Evolutionary conservation across 108 stramenopile genomes (phyloP).

Genomic region (Asterionellopsis glacialis): DNA sequence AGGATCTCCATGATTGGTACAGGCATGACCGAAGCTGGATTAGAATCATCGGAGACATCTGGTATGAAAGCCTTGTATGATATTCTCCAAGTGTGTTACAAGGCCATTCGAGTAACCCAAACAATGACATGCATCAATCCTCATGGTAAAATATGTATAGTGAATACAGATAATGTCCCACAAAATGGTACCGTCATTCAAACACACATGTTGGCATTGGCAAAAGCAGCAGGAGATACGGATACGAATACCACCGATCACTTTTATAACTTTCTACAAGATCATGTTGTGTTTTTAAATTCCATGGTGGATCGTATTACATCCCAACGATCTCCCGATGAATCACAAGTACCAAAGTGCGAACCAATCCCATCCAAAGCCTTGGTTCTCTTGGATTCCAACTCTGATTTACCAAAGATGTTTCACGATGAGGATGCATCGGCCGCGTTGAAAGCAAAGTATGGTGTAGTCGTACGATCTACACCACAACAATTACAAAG

Average conservation of each 20-base stretch:
- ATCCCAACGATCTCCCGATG: constrained; percentile 37
- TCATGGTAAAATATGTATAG: constrained; percentile 47
- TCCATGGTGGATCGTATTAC: constrained; percentile 93
- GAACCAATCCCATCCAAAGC: constrained; percentile 84
- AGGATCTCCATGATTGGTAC: constrained; percentile 63
- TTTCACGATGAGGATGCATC: neutral
- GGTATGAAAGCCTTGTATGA: constrained; percentile 70
- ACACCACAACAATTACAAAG: constrained; percentile 39
- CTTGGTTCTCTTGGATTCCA: constrained; percentile 70
- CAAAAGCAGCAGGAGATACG: constrained; percentile 2
- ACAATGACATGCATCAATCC: neutral
- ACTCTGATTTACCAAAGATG: constrained; percentile 26
- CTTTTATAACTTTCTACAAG: constrained; percentile 38
- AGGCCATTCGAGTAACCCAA: no score
- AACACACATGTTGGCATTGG: constrained; percentile 49
- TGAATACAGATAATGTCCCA: constrained; percentile 89
- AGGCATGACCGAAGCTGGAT: constrained; percentile 88
- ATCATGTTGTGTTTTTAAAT: constrained; percentile 66
- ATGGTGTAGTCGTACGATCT: constrained; percentile 36
- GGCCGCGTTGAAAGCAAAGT: neutral
- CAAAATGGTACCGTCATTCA: constrained; percentile 73
- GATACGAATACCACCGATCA: constrained; percentile 9
- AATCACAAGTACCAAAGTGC: constrained; percentile 61
- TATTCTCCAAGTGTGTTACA: constrained; percentile 20
- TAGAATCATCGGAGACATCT: constrained; percentile 45